Conservation (phyloP, 2,329 filamentous ascomycete genomes). For the Colletotrichum eleusines region DNA sequence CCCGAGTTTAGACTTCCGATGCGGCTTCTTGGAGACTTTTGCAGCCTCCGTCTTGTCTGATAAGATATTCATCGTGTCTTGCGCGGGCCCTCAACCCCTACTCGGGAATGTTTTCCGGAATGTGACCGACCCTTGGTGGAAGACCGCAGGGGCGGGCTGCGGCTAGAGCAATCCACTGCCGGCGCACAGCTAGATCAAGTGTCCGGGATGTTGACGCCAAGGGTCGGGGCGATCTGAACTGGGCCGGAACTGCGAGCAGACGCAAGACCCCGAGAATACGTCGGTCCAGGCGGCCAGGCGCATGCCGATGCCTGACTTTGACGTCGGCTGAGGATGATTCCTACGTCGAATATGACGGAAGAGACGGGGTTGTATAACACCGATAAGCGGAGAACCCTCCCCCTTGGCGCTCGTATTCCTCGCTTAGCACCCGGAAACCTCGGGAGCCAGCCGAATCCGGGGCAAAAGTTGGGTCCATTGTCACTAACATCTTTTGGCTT, state of each 20-base stretch:
- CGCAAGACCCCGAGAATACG: neutral
- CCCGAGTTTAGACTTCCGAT: constrained; percentile 66
- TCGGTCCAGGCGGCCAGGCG: neutral
- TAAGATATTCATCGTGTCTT: neutral
- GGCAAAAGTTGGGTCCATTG: neutral
- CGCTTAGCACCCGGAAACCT: constrained; percentile 9
- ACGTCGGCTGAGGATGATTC: constrained; percentile 1
- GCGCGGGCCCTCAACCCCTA: neutral
- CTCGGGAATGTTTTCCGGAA: neutral
- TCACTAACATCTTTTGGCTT: neutral
- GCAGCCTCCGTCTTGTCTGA: neutral
- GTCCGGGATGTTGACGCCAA: neutral
- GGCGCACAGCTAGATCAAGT: neutral
- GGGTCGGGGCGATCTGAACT: neutral
- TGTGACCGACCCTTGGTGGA: neutral
- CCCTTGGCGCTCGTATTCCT: constrained; percentile 25
- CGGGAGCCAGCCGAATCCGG: constrained; percentile 9
- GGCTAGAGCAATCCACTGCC: neutral
- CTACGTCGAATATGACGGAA: neutral
- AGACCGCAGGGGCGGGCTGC: neutral
- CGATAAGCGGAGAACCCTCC: neutral
- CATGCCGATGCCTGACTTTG: constrained; percentile 3
- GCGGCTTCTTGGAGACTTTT: constrained; percentile 58
- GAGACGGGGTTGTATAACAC: constrained; percentile 1
- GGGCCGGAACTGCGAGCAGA: neutral